Evolutionary conservation across 164 flowering plant species (phyloP).

Genomic region (Vitis amurensis): DNA sequence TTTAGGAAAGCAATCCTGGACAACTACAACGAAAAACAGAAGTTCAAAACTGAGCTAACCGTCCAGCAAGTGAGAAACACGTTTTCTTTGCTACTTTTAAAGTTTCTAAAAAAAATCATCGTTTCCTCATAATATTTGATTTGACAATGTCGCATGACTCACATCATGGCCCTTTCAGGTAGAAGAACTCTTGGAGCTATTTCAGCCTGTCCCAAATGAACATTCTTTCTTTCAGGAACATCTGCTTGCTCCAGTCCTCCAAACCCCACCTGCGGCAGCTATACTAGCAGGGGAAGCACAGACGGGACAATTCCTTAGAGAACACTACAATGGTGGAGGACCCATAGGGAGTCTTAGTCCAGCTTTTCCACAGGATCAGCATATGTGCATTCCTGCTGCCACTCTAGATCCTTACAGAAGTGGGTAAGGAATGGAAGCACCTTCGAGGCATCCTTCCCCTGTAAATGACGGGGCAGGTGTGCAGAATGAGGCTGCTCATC

Average conservation of each 20-base stretch:
- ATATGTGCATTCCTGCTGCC: too few relatives aligned
- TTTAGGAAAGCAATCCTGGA: constrained; percentile 76
- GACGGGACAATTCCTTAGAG: too few relatives aligned
- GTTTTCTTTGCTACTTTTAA: background rate
- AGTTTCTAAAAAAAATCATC: background rate
- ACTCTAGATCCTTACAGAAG: too few relatives aligned
- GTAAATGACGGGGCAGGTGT: background rate
- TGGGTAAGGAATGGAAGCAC: background rate
- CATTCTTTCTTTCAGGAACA: constrained; percentile 14
- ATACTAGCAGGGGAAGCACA: too few relatives aligned
- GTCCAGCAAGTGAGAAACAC: constrained; percentile 48
- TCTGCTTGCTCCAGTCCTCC: background rate
- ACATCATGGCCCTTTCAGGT: constrained; percentile 40
- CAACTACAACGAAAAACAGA: constrained; percentile 49
- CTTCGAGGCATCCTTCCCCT: constrained; percentile 20
- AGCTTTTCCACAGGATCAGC: constrained; percentile 21
- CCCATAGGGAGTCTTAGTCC: constrained; percentile 13
- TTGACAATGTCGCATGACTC: constrained; percentile 1
- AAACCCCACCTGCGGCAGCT: too few relatives aligned
- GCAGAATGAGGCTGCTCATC: constrained; percentile 5
- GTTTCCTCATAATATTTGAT: constrained; percentile 2
- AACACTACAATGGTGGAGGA: too few relatives aligned
- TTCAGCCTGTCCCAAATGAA: constrained; percentile 7
- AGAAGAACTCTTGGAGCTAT: constrained; percentile 37
- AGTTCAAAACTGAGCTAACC: constrained; percentile 73